Base-by-base conservation (phyloP, 345 rosid species). In the Brassica carinata region DNA sequence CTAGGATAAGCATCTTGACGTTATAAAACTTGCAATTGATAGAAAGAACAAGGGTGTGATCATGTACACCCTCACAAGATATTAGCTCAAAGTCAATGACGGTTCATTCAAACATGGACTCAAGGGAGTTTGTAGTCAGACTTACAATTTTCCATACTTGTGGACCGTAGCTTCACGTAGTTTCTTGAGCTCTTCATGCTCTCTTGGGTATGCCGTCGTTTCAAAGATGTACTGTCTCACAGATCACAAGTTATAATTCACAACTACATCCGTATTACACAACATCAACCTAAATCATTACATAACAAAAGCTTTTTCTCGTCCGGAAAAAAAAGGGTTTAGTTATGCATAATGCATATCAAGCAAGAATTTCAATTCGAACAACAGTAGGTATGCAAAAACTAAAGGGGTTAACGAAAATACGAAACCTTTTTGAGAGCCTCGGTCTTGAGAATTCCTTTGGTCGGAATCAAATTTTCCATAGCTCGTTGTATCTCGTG, bases 191-290 rank as follows among this genome's bases (percentile, higher is more conserved):
- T 68, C 71, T 11, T 72, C 79, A 29, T 83, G 82, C 67, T 88
- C 91, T 74, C 85, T 82, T 4, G 87, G 89, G 68, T 79, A 84
- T n/a, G 77, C 87, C 36, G 87, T 77, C 13, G 80, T 79, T 68
- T 79, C 78, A 0, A 45, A 45, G 57, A 74, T 73, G 45, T 79
- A 79, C 83, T 79, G 75, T 79, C 34, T 38, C 77, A 40, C 61
- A 65, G 10, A 33, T 69, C 33, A 77, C 30, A 64, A 64, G 15
- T 1, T 43, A 15, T 29, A 5, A 59, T 58, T 67, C 61, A 63
- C 53, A 70, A 48, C 11, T 13, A 63, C 51, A 31, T 5, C 0
- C 6, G 34, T 19, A 3, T 62, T 13, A 13, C 13, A 43, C 51
- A 43, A 43, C 14, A 9, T 43, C 51, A 43, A 43, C 4, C 14